Conservation (phyloP, 31 red algal genomes). For the Asparagopsis taxiformis region DNA sequence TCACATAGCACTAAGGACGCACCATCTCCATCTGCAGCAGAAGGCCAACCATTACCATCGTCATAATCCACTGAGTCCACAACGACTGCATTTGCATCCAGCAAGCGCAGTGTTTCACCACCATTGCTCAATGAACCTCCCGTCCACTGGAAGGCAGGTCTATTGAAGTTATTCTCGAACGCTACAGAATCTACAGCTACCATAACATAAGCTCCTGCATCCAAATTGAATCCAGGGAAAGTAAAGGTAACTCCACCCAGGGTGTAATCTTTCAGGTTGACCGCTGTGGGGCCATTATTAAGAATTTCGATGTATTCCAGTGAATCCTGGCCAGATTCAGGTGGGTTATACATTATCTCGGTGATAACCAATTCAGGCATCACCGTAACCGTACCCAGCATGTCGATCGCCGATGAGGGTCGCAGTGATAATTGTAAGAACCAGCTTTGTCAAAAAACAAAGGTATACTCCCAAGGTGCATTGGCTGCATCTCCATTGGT, state of each 20-base stretch:
- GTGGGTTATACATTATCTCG: conserved; percentile 21
- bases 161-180: not conserved
- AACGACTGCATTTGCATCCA: not conserved
- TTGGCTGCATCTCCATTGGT: too few relatives aligned
- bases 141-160: not conserved
- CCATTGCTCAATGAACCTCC: conserved; percentile 4
- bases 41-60: not conserved
- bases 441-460: too few relatives aligned
- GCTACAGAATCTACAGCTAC: not conserved
- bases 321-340: conserved; percentile 4
- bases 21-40: conserved; percentile 13
- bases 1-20: conserved; percentile 6
- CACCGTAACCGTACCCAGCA: too few relatives aligned
- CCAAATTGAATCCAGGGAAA: not conserved
- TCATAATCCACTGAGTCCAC: conserved; percentile 8
- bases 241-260: conserved; percentile 10
- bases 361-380: conserved; percentile 13
- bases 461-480: too few relatives aligned
- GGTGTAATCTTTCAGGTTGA: not conserved
- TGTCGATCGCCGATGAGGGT: too few relatives aligned
- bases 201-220: conserved; percentile 1
- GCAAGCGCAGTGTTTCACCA: not conserved
- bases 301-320: conserved; percentile 16
- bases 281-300: not conserved
- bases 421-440: too few relatives aligned